phyloP scores from a whole-genome alignment of 371 early-diverging fungal species.

The Coemansia sp. region DNA sequence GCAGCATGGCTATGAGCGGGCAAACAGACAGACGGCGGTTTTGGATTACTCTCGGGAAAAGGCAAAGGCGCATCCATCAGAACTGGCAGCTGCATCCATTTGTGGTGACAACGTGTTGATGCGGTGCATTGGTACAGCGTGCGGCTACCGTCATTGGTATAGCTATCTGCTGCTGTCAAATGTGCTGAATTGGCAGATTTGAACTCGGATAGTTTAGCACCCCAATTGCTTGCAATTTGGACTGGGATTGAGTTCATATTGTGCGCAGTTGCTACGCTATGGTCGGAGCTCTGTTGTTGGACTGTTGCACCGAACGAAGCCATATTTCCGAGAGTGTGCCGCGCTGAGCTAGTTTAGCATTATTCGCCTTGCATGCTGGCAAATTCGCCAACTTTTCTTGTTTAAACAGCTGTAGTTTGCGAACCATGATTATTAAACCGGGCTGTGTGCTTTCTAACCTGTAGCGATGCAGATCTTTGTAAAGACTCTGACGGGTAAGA shows the following conservation, averaged over 20 bases:
- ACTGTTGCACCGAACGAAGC: too few relatives aligned
- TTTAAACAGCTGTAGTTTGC: not conserved
- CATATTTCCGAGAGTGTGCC: too few relatives aligned
- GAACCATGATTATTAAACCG: not conserved
- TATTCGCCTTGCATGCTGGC: not conserved
- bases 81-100: slow-evolving; percentile 8
- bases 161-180: not conserved
- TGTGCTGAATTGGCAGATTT: not conserved
- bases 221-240: slow-evolving; percentile 50
- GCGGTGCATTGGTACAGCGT: not conserved
- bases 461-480: slow-evolving; percentile 56
- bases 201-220: not conserved
- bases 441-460: slow-evolving; percentile 55
- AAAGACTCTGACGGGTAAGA: slow-evolving; percentile 72
- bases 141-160: not conserved
- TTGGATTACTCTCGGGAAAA: not conserved
- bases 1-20: not conserved
- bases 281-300: too few relatives aligned
- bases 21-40: not conserved
- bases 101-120: not conserved
- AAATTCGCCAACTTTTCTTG: not conserved
- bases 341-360: too few relatives aligned
- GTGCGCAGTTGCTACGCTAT: slow-evolving; percentile 26
- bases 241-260: slow-evolving; percentile 68
- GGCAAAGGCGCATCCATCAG: slow-evolving; percentile 8